Percentiles rank a stretch among this genome's conserved stretches.
These are phyloP conservation scores for Byssochlamys sp. DNA, from an alignment of 2,329 filamentous ascomycete genomes.

Conservation along the genomic window DNA sequence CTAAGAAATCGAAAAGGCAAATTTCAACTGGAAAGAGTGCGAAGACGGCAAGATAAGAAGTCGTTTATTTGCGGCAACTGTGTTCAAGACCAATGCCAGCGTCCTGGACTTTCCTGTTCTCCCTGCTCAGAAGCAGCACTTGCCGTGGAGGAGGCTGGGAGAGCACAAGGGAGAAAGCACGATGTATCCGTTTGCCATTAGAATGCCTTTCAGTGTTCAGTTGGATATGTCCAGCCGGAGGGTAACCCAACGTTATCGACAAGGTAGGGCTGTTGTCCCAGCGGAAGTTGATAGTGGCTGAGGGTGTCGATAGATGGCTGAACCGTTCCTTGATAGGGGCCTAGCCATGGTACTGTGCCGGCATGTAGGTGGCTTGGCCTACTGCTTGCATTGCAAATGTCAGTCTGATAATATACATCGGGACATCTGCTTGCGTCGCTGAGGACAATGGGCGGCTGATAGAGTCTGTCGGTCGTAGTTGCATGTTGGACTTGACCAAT, in stretches of 20 bases:
- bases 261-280: neutral
- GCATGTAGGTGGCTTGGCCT: constrained; percentile 4
- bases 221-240: neutral
- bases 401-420: constrained; percentile 4
- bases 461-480: constrained; percentile 6
- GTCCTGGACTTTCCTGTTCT: neutral
- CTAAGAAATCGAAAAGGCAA: neutral
- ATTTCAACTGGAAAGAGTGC: neutral
- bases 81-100: neutral
- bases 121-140: neutral
- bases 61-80: neutral
- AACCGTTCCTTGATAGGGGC: neutral
- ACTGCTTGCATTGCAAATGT: constrained; percentile 18
- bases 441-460: constrained; percentile 4
- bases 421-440: neutral
- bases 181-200: neutral
- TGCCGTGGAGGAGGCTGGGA: neutral
- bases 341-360: neutral
- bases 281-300: neutral
- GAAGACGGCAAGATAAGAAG: neutral
- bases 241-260: neutral
- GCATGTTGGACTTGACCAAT: constrained; percentile 9
- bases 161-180: neutral
- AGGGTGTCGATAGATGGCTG: neutral
- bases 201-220: neutral